Evolutionary conservation across 2,329 filamentous ascomycete species (phyloP).

Genomic region (Nannizziopsis barbatae): DNA sequence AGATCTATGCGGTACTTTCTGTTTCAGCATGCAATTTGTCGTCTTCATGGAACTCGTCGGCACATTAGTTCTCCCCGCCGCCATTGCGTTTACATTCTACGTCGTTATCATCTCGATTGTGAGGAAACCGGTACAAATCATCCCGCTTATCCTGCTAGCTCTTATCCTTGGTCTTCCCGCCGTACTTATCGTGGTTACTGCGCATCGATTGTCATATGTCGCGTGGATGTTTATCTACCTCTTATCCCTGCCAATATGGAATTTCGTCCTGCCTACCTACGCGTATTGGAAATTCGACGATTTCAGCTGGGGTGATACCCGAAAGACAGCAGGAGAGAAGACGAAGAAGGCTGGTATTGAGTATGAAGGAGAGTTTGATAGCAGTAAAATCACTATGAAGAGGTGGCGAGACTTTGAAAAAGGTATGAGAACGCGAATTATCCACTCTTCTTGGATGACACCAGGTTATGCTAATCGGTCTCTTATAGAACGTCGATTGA

Average conservation of each 20-base stretch:
- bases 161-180: constrained; percentile 90
- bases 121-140: constrained; percentile 63
- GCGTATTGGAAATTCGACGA: constrained; percentile 99
- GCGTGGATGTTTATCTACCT: constrained; percentile 97
- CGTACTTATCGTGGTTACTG: constrained; percentile 82
- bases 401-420: constrained; percentile 93
- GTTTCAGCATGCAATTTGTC: constrained; percentile 99
- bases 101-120: constrained; percentile 83
- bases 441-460: neutral
- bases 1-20: constrained; percentile 96
- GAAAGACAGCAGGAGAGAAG: constrained; percentile 86
- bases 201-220: constrained; percentile 84
- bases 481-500: constrained; percentile 30
- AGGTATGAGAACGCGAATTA: constrained; percentile 40
- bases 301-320: constrained; percentile 97
- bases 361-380: constrained; percentile 92
- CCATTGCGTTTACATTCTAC: constrained; percentile 95
- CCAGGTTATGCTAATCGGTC: constrained; percentile 12
- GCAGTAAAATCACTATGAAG: constrained; percentile 99
- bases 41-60: constrained; percentile 91
- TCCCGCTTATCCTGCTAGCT: constrained; percentile 77
- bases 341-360: constrained; percentile 77
- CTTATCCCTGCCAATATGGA: constrained; percentile 87
- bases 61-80: constrained; percentile 86
- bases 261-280: constrained; percentile 86